Base-by-base conservation (phyloP, 202 grass and related monocot genomes). In the Elaeis oleifera region DNA sequence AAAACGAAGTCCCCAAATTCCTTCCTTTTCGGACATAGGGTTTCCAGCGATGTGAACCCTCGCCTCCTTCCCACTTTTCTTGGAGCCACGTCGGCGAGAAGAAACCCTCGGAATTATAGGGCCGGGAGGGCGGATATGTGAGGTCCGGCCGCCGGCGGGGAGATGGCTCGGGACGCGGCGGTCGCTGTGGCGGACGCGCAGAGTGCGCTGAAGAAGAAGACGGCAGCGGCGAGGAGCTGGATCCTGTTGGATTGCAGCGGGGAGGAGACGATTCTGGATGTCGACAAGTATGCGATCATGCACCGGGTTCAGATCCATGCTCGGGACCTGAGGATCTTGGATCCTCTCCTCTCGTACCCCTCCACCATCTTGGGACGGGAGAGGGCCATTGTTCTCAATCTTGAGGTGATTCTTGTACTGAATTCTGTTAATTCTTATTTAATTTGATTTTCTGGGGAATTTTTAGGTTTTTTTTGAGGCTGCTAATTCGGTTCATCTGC, bases 241-340 rank as follows among this genome's bases (percentile, higher is more conserved):
- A 83, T 96, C 70, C 76, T 90, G 23, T 63, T 96, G 72, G 87
- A 90, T 75, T 80, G 62, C 1, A 61, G 71, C 15, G 91, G 87
- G 59, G 84, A 83, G 26, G 91, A 74, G 57, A 80, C 76, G 70
- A 72, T 83, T 63, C 84, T 96, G 61, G 91, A 96, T 76, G 84
- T 83, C 49, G 81, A 96, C 67, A 96, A 96, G 73, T 88, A 96
- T 53, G 87, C 81, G 49, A 96, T 96, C 81, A 96, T 96, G 91
- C 87, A 85, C 63, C 73, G 91, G 54, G 87, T 79, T 58, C 87
- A 96, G 72, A 90, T 96, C 74, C 81, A 96, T 73, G 87, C 91
- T 36, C 84, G 91, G n/a, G 91, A 96, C 77, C 80, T 96, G 54
- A 80, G 87, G 59, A 96, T 96, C 74, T 70, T 96, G 53, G 91